phyloP scores from a whole-genome alignment of 2,329 filamentous ascomycete genomes.

The Monosporascus sp. region DNA sequence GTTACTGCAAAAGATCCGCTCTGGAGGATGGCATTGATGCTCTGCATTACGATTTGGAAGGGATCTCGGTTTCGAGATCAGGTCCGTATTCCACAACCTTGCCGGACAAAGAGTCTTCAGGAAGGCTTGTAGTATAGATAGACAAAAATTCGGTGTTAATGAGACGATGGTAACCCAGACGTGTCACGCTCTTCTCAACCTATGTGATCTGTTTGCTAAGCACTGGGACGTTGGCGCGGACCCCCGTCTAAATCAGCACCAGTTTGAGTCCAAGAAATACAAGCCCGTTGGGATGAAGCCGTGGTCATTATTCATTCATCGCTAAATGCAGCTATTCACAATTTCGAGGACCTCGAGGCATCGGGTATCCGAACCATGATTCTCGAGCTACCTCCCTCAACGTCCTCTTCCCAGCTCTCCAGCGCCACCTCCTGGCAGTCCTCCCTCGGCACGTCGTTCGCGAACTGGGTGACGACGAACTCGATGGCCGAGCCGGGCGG shows the following conservation, averaged over 20 bases:
- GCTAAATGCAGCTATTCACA: neutral
- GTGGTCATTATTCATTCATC: too few species aligned
- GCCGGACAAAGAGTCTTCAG: neutral
- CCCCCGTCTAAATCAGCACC: too few species aligned
- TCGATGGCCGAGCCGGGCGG: conserved; percentile 54
- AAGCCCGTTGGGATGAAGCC: too few species aligned
- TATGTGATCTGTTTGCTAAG: neutral
- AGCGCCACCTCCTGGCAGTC: conserved; percentile 75
- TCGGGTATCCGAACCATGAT: conserved; percentile 20
- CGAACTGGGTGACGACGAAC: conserved; percentile 86
- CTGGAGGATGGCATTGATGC: neutral
- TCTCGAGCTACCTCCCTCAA: conserved; percentile 12
- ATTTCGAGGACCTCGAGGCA: conserved; percentile 3
- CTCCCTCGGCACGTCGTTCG: conserved; percentile 73
- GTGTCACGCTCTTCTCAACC: neutral
- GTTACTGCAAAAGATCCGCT: neutral
- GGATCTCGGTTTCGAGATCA: neutral
- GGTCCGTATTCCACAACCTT: neutral
- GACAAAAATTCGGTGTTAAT: neutral
- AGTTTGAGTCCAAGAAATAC: too few species aligned
- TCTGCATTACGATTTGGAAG: neutral
- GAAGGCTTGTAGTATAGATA: neutral
- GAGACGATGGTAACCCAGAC: neutral
- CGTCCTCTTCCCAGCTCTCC: conserved; percentile 28
- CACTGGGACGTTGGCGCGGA: too few species aligned